Evolutionary conservation across 192 early-diverging fungal genomes (phyloP), one percentile per base, ranked within the genome.

Genomic region (Gaertneriomyces sp.): DNA sequence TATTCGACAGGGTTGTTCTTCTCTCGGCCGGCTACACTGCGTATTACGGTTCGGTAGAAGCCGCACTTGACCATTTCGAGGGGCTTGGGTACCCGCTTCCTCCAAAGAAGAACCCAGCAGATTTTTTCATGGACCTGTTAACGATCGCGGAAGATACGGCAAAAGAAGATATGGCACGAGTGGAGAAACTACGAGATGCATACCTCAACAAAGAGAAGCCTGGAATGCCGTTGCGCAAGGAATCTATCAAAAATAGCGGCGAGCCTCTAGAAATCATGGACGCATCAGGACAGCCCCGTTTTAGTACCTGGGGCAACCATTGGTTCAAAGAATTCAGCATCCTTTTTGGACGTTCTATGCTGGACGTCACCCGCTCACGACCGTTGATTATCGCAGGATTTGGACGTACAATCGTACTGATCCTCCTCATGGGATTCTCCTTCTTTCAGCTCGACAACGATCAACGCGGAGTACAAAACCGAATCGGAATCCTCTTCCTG

Each of bases 1-100:
- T 88, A 62, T 93, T 93, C 72, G 88, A 90, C 72, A 82, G 89
- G 16, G 69, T 95, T 9, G 61, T 92, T 49, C 74, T 95, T 9
- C 76, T 95, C 50, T 6, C 51, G 6, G 59, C 16, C 11, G 67
- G 67, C 7, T 50, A 42, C 11, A 51, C 49, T 12, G 41, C 16
- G 25, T 68, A 43, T 49, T 45, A 38, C 8, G 64, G 64, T 1
- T 43, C 53, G 9, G 64, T 66, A 12, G 39, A 46, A 3, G 73
- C 49, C 8, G 73, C 76, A 4, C 40, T 76, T 11, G 51, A 39
- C 3, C 75, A 81, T 53, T 81, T 81, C 57, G 65, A 19, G 8
- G 20, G 43, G 11, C 50, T 81, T 8, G 76, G 74, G 5, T 68
- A 76, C 42, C 61, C 60, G 4, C 60, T 76, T 54, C 80, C 80